Evolutionary conservation across 2,329 filamentous ascomycete species (phyloP).

Genomic region (Colletotrichum cereale): DNA sequence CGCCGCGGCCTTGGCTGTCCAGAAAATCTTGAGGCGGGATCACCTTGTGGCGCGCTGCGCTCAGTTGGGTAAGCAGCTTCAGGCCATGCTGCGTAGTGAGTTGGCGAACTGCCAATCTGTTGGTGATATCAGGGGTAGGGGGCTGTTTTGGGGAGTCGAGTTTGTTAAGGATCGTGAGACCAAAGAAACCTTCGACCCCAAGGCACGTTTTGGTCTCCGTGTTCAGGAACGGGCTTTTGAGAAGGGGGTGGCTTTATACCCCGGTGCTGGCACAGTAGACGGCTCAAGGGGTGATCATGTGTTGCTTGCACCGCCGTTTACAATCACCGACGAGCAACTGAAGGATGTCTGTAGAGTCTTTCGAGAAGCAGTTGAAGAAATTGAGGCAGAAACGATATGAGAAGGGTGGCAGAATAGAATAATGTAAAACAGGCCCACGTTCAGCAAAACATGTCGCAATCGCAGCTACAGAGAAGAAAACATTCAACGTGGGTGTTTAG

Average conservation of each 20-base stretch:
- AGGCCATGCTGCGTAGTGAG: conserved; percentile 43
- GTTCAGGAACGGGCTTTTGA: conserved; percentile 48
- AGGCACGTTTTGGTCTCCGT: conserved; percentile 44
- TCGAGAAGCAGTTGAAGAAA: conserved; percentile 21
- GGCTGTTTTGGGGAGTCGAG: conserved; percentile 62
- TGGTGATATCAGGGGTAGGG: conserved; percentile 55
- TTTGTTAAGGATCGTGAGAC: conserved; percentile 56
- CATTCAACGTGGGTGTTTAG: not conserved
- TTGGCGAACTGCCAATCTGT: conserved; percentile 51
- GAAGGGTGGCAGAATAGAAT: not conserved
- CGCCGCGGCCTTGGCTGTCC: conserved; percentile 47
- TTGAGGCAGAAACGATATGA: conserved; percentile 21
- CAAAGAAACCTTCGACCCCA: conserved; percentile 52
- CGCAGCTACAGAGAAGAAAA: not conserved
- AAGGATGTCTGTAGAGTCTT: conserved; percentile 23
- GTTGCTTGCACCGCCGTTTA: conserved; percentile 78
- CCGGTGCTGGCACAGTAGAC: conserved; percentile 70
- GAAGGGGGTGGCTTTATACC: conserved; percentile 53
- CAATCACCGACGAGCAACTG: conserved; percentile 56
- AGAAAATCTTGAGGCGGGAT: conserved; percentile 51
- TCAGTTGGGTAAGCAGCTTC: conserved; percentile 49
- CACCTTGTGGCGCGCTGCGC: conserved; percentile 50
- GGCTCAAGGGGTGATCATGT: conserved; percentile 76
- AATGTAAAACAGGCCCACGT: not conserved
- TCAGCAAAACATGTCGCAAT: not conserved